A percentile compares a stretch with the other conserved stretches of the same genome.
Evolutionary conservation across 345 rosid species (phyloP).

Genomic region (Eucalyptus polyanthemos): DNA sequence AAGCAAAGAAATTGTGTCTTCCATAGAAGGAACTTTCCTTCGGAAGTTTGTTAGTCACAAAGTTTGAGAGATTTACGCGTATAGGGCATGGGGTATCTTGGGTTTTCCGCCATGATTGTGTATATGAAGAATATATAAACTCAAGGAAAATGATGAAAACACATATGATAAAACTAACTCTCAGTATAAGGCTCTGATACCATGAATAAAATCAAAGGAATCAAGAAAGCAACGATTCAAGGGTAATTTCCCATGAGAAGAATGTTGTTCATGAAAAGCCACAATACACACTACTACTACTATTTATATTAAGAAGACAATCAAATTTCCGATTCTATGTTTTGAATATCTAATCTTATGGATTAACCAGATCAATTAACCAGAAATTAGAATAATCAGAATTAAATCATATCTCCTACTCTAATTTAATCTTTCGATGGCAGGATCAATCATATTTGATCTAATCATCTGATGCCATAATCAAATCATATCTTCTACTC

Average conservation of each 20-base stretch:
- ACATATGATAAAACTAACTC: neutral
- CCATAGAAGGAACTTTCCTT: neutral
- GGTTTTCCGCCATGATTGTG: neutral
- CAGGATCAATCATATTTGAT: too few relatives aligned
- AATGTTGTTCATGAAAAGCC: neutral
- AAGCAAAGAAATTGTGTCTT: neutral
- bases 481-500: neutral
- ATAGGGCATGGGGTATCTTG: neutral
- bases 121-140: neutral
- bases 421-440: neutral
- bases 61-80: neutral
- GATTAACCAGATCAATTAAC: too few relatives aligned
- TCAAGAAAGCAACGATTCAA: neutral
- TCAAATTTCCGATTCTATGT: too few relatives aligned
- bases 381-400: too few relatives aligned
- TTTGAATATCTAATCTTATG: too few relatives aligned
- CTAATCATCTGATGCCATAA: too few relatives aligned
- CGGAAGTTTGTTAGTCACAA: neutral
- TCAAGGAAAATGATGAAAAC: neutral
- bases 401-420: too few relatives aligned
- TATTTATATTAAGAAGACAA: neutral
- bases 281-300: neutral
- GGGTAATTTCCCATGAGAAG: neutral
- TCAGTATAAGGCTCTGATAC: neutral
- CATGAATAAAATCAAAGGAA: neutral